phyloP scores from a whole-genome alignment of 805 yeast species.

The Maudiozyma barnettii region DNA sequence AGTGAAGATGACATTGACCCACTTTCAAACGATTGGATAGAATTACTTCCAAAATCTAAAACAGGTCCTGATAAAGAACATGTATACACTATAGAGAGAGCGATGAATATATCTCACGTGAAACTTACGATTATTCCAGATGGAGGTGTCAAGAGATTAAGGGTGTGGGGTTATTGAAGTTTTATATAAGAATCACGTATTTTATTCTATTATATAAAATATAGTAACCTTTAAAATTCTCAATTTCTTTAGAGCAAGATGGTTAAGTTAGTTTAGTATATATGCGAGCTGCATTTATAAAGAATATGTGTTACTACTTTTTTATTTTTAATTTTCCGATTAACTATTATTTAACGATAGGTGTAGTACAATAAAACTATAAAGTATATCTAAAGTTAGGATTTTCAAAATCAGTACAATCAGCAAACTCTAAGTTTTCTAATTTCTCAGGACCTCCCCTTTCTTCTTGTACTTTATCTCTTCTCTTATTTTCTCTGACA shows the following conservation, averaged over 20 bases:
- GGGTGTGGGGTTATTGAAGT: slow-evolving; percentile 35
- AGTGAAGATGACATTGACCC: slow-evolving; percentile 27
- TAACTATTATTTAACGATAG: too few relatives aligned
- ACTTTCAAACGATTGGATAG: slow-evolving; percentile 43
- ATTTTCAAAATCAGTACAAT: slow-evolving; percentile 38
- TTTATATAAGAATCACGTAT: background rate
- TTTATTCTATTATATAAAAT: background rate
- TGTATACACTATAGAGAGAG: slow-evolving; percentile 31
- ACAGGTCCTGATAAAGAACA: slow-evolving; percentile 85
- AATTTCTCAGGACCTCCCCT: slow-evolving; percentile 18
- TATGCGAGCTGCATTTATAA: too few relatives aligned
- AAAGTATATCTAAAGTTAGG: slow-evolving; percentile 32
- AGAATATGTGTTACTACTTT: too few relatives aligned
- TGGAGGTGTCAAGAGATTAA: slow-evolving; percentile 89
- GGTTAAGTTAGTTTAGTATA: too few relatives aligned
- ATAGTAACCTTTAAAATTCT: too few relatives aligned
- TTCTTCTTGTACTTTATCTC: slow-evolving; percentile 26
- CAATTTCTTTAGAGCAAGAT: too few relatives aligned
- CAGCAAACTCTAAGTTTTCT: slow-evolving; percentile 31
- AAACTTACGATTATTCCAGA: slow-evolving; percentile 83
- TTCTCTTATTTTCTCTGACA: slow-evolving; percentile 33
- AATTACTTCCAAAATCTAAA: slow-evolving; percentile 55
- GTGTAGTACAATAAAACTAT: background rate
- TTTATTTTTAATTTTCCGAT: too few relatives aligned
- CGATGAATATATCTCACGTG: slow-evolving; percentile 52